phyloP scores from a whole-genome alignment of 176 grass and related monocot genomes.

The Saccharum spontaneum region DNA sequence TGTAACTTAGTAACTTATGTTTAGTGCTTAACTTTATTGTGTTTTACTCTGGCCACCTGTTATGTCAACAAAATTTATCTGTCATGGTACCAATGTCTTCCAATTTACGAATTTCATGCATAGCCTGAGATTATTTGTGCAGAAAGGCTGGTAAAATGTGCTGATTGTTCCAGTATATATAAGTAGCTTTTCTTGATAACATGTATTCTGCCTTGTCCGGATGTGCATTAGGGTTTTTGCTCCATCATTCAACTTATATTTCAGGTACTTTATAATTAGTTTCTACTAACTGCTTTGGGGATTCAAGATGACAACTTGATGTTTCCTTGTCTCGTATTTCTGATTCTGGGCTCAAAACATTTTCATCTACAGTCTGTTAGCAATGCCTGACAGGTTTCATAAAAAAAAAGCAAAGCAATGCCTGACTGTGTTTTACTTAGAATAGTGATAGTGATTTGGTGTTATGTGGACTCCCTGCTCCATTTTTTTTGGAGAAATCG shows the following conservation, averaged over 20 bases:
- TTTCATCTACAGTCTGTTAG: neutral
- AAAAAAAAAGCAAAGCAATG: too few relatives aligned
- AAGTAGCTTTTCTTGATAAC: neutral
- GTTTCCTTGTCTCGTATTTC: neutral
- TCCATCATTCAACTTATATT: slow-evolving; percentile 1
- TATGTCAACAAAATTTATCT: neutral
- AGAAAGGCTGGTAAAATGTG: neutral
- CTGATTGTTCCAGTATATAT: neutral
- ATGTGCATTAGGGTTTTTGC: neutral
- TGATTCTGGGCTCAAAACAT: neutral
- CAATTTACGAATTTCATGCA: neutral
- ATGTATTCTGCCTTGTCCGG: neutral
- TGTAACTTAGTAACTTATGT: too few relatives aligned
- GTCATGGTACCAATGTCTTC: neutral
- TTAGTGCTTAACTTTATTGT: too few relatives aligned
- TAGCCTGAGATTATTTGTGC: neutral
- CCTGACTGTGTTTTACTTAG: neutral
- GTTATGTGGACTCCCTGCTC: neutral
- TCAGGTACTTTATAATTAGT: neutral
- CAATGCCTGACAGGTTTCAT: neutral
- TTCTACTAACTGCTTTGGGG: neutral
- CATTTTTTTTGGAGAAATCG: neutral
- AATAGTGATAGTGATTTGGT: slow-evolving; percentile 5
- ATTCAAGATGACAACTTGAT: neutral
- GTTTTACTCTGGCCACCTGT: too few relatives aligned